These are phyloP conservation scores for Tolypocladium nubicola DNA, from an alignment of 2,329 filamentous ascomycete species.

Conservation along the genomic window DNA sequence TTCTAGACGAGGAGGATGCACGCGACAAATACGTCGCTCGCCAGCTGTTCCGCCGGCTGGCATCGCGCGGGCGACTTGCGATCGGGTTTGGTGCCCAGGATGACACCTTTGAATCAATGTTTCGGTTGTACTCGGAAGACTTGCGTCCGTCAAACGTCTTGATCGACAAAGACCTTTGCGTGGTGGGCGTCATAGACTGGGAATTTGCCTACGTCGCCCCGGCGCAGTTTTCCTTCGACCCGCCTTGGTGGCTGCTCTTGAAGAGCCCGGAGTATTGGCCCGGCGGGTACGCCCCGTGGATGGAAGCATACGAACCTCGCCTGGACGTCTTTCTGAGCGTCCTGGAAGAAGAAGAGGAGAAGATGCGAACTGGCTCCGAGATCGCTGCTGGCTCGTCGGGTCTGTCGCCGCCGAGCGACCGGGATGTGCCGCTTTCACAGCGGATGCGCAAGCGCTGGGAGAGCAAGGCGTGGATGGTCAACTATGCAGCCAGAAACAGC, in stretches of 20 bases:
- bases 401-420: background rate
- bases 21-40: slow-evolving; percentile 22
- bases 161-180: slow-evolving; percentile 12
- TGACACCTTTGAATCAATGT: background rate
- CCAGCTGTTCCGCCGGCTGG: slow-evolving; percentile 20
- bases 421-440: slow-evolving; percentile 10
- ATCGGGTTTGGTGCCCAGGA: background rate
- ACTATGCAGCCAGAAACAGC: slow-evolving; percentile 22
- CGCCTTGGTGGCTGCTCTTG: slow-evolving; percentile 29
- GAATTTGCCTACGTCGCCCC: slow-evolving; percentile 26
- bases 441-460: slow-evolving; percentile 26
- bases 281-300: slow-evolving; percentile 18
- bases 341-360: slow-evolving; percentile 19
- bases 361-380: background rate
- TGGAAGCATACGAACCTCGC: slow-evolving; percentile 16
- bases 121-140: slow-evolving; percentile 13
- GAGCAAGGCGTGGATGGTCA: slow-evolving; percentile 18
- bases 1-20: slow-evolving; percentile 17
- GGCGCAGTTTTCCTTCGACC: slow-evolving; percentile 20
- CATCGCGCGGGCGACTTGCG: slow-evolving; percentile 5
- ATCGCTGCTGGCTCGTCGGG: background rate
- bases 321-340: slow-evolving; percentile 22
- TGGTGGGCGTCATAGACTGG: slow-evolving; percentile 28
- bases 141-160: slow-evolving; percentile 22
- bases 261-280: slow-evolving; percentile 19